Percentiles rank a stretch among this genome's conserved stretches.
phyloP scores from a whole-genome alignment of 1,139 yeast species.

The Hemisphaericaspora xylanilytica region DNA sequence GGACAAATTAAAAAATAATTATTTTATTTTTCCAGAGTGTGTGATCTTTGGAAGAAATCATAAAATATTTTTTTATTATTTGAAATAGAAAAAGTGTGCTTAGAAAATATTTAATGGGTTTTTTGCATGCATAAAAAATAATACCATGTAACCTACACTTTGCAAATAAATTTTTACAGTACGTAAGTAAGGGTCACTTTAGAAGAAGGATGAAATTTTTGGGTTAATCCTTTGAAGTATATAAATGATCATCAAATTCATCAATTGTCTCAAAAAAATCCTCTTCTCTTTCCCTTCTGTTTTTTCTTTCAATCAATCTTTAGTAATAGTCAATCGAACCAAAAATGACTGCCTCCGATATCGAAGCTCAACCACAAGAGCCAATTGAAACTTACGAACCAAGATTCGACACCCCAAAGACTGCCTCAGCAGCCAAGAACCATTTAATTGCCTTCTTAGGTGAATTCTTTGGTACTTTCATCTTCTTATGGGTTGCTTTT shows the following conservation, averaged over 20 bases:
- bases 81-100: too few relatives aligned
- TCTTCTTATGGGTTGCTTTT: slow-evolving; percentile 80
- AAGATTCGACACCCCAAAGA: slow-evolving; percentile 16
- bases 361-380: slow-evolving; percentile 26
- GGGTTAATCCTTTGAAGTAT: not conserved
- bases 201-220: too few relatives aligned
- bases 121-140: slow-evolving; percentile 1
- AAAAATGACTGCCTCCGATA: slow-evolving; percentile 20
- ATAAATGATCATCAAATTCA: not conserved
- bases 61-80: too few relatives aligned
- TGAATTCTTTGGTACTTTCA: slow-evolving; percentile 84
- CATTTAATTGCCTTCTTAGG: slow-evolving; percentile 37
- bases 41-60: too few relatives aligned
- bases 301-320: not conserved
- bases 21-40: too few relatives aligned
- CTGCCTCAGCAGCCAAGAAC: slow-evolving; percentile 29
- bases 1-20: too few relatives aligned
- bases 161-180: too few relatives aligned
- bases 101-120: too few relatives aligned
- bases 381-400: slow-evolving; percentile 31
- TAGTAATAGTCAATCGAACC: not conserved
- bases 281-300: slow-evolving; percentile 1
- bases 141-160: too few relatives aligned
- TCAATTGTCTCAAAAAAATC: not conserved
- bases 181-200: too few relatives aligned